phyloP scores from a whole-genome alignment of 192 early-diverging fungal genomes.

The Backusella sp. region DNA sequence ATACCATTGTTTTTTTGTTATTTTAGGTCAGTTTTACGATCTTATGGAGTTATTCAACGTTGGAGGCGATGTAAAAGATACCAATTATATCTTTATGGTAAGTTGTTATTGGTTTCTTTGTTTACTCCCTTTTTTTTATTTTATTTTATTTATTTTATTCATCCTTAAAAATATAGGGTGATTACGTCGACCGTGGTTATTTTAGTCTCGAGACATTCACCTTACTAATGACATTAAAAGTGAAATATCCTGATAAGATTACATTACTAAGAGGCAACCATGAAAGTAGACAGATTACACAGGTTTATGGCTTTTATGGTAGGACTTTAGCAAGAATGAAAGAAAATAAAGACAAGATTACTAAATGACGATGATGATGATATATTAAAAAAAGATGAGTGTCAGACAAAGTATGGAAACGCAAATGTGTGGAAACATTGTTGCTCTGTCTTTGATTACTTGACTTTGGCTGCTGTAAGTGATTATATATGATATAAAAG shows the following conservation, averaged over 20 bases:
- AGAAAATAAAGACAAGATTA: too few relatives aligned
- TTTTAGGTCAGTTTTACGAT: slow-evolving; percentile 87
- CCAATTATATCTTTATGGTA: slow-evolving; percentile 98
- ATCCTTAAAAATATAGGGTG: slow-evolving; percentile 59
- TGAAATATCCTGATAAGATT: slow-evolving; percentile 95
- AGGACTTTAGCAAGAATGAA: not conserved
- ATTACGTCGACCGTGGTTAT: slow-evolving; percentile 98
- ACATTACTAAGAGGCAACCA: slow-evolving; percentile 95
- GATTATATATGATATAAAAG: not conserved
- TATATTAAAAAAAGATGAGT: slow-evolving; percentile 66
- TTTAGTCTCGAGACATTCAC: slow-evolving; percentile 97
- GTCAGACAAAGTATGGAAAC: slow-evolving; percentile 92
- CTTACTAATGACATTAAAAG: slow-evolving; percentile 89
- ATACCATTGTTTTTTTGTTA: not conserved
- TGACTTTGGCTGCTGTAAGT: slow-evolving; percentile 87
- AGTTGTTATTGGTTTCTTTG: not conserved
- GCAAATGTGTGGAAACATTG: slow-evolving; percentile 96
- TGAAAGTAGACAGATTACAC: slow-evolving; percentile 95
- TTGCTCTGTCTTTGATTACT: slow-evolving; percentile 90
- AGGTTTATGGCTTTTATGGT: slow-evolving; percentile 96
- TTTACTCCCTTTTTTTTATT: not conserved
- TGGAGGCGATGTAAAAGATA: slow-evolving; percentile 90
- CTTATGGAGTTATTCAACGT: slow-evolving; percentile 94
- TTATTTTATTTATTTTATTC: slow-evolving; percentile 6
- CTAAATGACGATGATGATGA: too few relatives aligned